These are phyloP conservation scores for Wallacemonas sp. DNA, from an alignment of 208 protist genomes.

Conservation along the genomic window DNA sequence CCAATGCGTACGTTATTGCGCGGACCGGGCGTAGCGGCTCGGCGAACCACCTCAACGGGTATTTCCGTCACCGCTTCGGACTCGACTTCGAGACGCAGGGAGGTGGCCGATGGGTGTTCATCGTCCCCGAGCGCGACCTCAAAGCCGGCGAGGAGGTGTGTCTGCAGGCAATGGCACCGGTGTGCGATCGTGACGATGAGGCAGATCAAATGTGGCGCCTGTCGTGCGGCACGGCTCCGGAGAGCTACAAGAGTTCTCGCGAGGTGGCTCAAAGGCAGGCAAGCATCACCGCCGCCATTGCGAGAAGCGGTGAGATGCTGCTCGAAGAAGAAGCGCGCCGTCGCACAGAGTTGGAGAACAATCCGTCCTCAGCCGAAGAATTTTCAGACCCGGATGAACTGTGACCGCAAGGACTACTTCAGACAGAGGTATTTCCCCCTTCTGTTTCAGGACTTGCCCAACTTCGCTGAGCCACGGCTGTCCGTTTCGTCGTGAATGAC, in stretches of 20 bases:
- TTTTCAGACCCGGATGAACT: background rate
- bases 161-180: constrained; percentile 86
- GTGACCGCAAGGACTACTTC: background rate
- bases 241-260: constrained; percentile 57
- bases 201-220: constrained; percentile 87
- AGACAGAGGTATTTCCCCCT: background rate
- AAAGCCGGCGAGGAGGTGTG: constrained; percentile 68
- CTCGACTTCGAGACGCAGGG: constrained; percentile 50
- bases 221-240: constrained; percentile 66
- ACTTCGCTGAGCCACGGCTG: no score
- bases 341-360: background rate
- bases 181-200: constrained; percentile 80
- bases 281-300: constrained; percentile 43
- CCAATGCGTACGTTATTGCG: constrained; percentile 70
- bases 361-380: background rate
- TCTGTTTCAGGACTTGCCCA: no score
- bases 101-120: constrained; percentile 71
- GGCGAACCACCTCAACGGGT: constrained; percentile 44
- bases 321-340: constrained; percentile 1
- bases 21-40: constrained; percentile 43
- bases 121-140: constrained; percentile 56
- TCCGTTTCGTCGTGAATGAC: background rate
- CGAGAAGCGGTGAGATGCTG: constrained; percentile 29
- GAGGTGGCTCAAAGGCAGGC: constrained; percentile 43
- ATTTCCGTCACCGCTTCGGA: constrained; percentile 46